A percentile compares a stretch with the other conserved stretches of the same genome.
phyloP scores from a whole-genome alignment of 805 yeast species.

The Wickerhamomyces silvicola region DNA sequence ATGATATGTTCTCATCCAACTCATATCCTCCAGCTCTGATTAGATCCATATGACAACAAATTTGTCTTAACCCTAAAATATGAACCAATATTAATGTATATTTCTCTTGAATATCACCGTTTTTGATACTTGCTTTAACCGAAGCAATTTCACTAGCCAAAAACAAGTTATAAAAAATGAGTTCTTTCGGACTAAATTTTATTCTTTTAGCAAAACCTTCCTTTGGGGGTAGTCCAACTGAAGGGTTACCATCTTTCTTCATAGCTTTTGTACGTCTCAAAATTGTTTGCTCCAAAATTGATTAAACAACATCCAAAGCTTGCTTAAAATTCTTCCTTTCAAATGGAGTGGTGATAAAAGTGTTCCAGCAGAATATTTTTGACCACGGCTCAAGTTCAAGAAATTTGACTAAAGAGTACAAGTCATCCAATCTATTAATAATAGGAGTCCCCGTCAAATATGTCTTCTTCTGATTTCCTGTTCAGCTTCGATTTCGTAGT shows the following conservation, averaged over 20 bases:
- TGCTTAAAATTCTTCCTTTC: slow-evolving; percentile 63
- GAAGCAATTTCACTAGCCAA: slow-evolving; percentile 59
- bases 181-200: slow-evolving; percentile 60
- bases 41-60: slow-evolving; percentile 77
- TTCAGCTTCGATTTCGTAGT: slow-evolving; percentile 50
- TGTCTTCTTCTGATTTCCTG: slow-evolving; percentile 45
- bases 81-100: slow-evolving; percentile 80
- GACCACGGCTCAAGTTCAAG: slow-evolving; percentile 86
- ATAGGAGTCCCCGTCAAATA: slow-evolving; percentile 88
- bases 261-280: slow-evolving; percentile 82
- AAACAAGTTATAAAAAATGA: slow-evolving; percentile 59
- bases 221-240: slow-evolving; percentile 74
- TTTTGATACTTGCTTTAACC: slow-evolving; percentile 49
- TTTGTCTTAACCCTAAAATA: slow-evolving; percentile 76
- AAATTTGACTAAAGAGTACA: slow-evolving; percentile 70
- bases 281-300: slow-evolving; percentile 76
- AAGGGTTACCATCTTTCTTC: slow-evolving; percentile 69
- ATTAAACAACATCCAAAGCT: slow-evolving; percentile 79
- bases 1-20: slow-evolving; percentile 41
- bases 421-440: slow-evolving; percentile 79
- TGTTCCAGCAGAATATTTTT: slow-evolving; percentile 78
- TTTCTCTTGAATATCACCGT: slow-evolving; percentile 63
- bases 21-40: slow-evolving; percentile 45
- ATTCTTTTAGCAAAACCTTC: slow-evolving; percentile 65
- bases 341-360: slow-evolving; percentile 78